Conservation (phyloP, 1,139 yeast genomes). For the Taphrina deformans region DNA sequence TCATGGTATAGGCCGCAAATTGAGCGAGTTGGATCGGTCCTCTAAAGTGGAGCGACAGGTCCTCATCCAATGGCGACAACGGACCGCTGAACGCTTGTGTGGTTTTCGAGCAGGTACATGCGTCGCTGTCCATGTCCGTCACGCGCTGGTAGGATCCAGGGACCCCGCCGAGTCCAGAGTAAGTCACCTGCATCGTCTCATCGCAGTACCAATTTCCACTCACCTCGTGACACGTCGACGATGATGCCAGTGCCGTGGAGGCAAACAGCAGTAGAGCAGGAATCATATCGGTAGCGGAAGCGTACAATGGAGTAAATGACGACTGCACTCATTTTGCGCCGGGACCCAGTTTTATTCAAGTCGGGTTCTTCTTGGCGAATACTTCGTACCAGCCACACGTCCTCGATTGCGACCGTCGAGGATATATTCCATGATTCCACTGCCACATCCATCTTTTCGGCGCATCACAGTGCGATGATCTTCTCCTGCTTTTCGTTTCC, state of each 20-base stretch:
- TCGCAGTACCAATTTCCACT: conserved; percentile 51
- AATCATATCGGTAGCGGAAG: not conserved
- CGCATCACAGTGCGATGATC: not conserved
- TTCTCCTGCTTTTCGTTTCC: not conserved
- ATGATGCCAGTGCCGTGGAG: not conserved
- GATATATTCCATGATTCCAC: not conserved
- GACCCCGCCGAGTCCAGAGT: conserved; percentile 66
- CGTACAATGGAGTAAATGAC: not conserved
- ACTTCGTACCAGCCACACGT: not conserved
- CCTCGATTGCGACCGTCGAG: not conserved
- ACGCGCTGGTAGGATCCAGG: conserved; percentile 77
- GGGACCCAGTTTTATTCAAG: not conserved
- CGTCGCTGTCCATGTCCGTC: conserved; percentile 63
- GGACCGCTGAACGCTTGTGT: conserved; percentile 65
- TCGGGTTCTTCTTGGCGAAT: not conserved
- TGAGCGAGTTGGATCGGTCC: conserved; percentile 81
- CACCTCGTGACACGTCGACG: conserved; percentile 41
- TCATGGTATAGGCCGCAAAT: conserved; percentile 71
- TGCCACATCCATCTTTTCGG: not conserved
- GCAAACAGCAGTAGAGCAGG: not conserved
- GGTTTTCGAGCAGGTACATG: conserved; percentile 61
- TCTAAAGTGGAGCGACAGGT: conserved; percentile 87
- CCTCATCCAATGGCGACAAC: conserved; percentile 82
- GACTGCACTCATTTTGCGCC: too few relatives aligned
- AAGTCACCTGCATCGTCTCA: conserved; percentile 65